Percentiles rank a stretch among this genome's conserved stretches.
Evolutionary conservation across 2,329 filamentous ascomycete species (phyloP).

Genomic region (Cordyceps militaris): DNA sequence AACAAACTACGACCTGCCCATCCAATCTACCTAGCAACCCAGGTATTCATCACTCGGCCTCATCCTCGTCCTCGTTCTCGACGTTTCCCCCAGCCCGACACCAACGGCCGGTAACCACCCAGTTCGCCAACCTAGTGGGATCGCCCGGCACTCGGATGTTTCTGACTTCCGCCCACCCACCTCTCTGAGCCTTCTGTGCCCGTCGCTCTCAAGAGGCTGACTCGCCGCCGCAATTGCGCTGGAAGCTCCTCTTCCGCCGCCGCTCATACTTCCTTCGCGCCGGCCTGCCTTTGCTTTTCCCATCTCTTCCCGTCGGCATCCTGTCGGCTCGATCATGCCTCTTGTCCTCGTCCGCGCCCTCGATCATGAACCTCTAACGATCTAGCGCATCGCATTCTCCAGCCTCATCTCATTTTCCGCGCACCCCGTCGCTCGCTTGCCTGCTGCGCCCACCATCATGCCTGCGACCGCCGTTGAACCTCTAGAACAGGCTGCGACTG

Average conservation of each 20-base stretch:
- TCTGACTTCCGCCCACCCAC: neutral
- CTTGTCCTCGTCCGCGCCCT: neutral
- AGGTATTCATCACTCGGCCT: neutral
- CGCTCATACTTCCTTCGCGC: neutral
- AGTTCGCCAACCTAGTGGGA: neutral
- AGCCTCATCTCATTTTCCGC: neutral
- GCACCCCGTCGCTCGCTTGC: neutral
- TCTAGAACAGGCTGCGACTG: slow-evolving; percentile 7
- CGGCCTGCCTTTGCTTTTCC: neutral
- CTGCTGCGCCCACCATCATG: slow-evolving; percentile 11
- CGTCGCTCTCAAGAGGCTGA: slow-evolving; percentile 5
- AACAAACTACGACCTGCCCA: neutral
- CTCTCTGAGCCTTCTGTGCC: neutral
- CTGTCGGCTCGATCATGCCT: slow-evolving; percentile 5
- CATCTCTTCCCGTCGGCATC: neutral
- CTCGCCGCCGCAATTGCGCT: slow-evolving; percentile 6
- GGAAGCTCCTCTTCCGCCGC: neutral
- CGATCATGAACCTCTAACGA: slow-evolving; percentile 4
- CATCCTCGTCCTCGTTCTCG: neutral
- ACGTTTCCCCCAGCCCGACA: neutral
- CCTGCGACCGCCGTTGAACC: slow-evolving; percentile 13
- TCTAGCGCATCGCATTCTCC: neutral
- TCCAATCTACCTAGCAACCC: neutral
- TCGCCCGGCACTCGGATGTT: slow-evolving; percentile 11
- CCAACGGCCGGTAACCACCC: neutral